Evolutionary conservation across 2,329 filamentous ascomycete genomes (phyloP).

Genomic region (Epichloe scottii): DNA sequence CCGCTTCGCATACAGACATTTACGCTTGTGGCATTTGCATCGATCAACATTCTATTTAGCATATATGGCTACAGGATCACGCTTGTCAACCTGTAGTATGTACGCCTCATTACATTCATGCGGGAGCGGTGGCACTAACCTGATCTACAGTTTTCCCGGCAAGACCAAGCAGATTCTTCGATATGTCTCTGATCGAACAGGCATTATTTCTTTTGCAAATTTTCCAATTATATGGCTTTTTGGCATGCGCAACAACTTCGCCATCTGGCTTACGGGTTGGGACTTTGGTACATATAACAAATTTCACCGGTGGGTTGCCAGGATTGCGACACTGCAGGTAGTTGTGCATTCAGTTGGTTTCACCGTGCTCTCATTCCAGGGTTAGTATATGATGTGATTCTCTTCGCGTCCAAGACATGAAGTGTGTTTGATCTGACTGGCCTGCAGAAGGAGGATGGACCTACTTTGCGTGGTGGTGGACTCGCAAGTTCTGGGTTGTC

Average conservation of each 20-base stretch:
- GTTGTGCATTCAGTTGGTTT: conserved; percentile 52
- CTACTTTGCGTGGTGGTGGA: conserved; percentile 25
- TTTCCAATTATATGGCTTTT: conserved; percentile 56
- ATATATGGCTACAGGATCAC: conserved; percentile 25
- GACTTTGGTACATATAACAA: conserved; percentile 53
- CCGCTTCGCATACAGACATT: conserved; percentile 31
- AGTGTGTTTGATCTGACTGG: not conserved
- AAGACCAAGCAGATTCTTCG: conserved; percentile 28
- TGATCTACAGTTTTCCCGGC: conserved; percentile 20
- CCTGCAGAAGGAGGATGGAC: conserved; percentile 25
- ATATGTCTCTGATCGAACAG: conserved; percentile 50
- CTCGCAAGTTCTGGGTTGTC: conserved; percentile 35
- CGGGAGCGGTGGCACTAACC: not conserved
- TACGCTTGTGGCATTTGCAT: conserved; percentile 24
- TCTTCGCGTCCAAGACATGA: not conserved
- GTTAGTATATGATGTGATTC: conserved; percentile 10
- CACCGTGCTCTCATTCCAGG: conserved; percentile 28
- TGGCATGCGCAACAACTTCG: conserved; percentile 51
- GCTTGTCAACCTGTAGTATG: conserved; percentile 27
- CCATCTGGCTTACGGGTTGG: conserved; percentile 58
- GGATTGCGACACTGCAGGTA: conserved; percentile 48
- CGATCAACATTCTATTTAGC: conserved; percentile 25
- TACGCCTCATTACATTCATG: not conserved
- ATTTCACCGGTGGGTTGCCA: conserved; percentile 55
- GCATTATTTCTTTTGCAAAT: conserved; percentile 50